phyloP scores from a whole-genome alignment of 1,284 basidiomycete species.

The Somion occarium region DNA sequence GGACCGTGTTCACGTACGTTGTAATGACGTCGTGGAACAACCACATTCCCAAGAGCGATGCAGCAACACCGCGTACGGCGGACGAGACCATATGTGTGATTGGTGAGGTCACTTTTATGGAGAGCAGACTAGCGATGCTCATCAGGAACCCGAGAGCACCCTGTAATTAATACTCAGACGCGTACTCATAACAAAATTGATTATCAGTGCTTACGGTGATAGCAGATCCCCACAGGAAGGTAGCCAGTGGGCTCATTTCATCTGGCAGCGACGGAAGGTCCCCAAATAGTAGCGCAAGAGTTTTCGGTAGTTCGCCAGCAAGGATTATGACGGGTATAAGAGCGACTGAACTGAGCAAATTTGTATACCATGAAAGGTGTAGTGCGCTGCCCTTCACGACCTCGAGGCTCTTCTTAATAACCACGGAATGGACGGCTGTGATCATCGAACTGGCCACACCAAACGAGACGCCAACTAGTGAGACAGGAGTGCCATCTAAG shows the following conservation, averaged over 20 bases:
- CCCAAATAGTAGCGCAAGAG: constrained; percentile 54
- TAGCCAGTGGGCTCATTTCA: constrained; percentile 44
- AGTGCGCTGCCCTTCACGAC: constrained; percentile 77
- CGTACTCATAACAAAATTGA: neutral
- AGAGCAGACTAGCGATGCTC: constrained; percentile 83
- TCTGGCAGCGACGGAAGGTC: constrained; percentile 33
- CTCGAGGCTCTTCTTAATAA: constrained; percentile 76
- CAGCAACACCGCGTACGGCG: constrained; percentile 79
- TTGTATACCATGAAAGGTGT: constrained; percentile 81
- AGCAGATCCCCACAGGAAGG: constrained; percentile 73
- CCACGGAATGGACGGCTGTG: constrained; percentile 79
- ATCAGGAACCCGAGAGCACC: constrained; percentile 83
- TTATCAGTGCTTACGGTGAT: constrained; percentile 53
- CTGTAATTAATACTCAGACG: constrained; percentile 30
- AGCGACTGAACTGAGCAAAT: constrained; percentile 64
- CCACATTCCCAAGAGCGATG: constrained; percentile 71
- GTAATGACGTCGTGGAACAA: constrained; percentile 74
- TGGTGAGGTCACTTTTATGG: constrained; percentile 88
- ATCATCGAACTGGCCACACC: constrained; percentile 76
- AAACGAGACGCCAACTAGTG: constrained; percentile 61
- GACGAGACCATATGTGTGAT: constrained; percentile 92
- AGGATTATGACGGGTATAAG: constrained; percentile 66
- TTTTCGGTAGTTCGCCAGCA: constrained; percentile 63
- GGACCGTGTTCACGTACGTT: too few species aligned
- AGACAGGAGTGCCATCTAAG: constrained; percentile 63